Conservation (phyloP, 2,329 filamentous ascomycete genomes). For the Dothideomycetidae sp. region DNA sequence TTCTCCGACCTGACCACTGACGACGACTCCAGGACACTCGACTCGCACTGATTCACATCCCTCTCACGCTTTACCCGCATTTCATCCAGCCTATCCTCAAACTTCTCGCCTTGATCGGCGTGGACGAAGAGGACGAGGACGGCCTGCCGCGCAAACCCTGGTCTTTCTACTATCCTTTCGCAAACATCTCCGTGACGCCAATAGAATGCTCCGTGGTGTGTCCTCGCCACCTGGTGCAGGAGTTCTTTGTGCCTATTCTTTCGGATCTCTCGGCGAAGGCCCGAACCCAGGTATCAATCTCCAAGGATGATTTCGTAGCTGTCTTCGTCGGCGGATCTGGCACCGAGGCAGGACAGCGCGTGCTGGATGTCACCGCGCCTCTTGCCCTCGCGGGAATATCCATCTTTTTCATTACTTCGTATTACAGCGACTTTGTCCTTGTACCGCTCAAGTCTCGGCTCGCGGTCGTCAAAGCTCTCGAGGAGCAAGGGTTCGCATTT, state of each 20-base stretch:
- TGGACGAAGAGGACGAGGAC: slow-evolving; percentile 26
- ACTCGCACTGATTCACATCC: slow-evolving; percentile 81
- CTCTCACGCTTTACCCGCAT: slow-evolving; percentile 57
- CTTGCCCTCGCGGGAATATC: slow-evolving; percentile 85
- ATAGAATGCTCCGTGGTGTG: slow-evolving; percentile 90
- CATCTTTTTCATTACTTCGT: slow-evolving; percentile 97
- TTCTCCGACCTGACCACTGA: slow-evolving; percentile 8
- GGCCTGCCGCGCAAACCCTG: slow-evolving; percentile 25
- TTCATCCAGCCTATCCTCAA: slow-evolving; percentile 81
- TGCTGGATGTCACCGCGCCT: slow-evolving; percentile 81
- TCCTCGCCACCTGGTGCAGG: slow-evolving; percentile 56
- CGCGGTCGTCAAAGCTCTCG: slow-evolving; percentile 61
- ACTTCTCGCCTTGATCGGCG: slow-evolving; percentile 46
- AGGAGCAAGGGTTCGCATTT: slow-evolving; percentile 72
- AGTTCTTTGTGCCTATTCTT: slow-evolving; percentile 62
- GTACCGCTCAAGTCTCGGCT: slow-evolving; percentile 62
- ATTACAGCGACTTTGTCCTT: slow-evolving; percentile 93
- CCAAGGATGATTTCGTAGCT: slow-evolving; percentile 69
- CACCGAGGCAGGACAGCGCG: slow-evolving; percentile 78
- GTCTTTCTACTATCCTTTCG: slow-evolving; percentile 55
- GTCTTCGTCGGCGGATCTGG: slow-evolving; percentile 84
- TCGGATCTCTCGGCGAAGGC: slow-evolving; percentile 40
- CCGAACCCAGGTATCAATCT: slow-evolving; percentile 49
- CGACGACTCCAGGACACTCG: slow-evolving; percentile 58
- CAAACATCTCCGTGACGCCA: slow-evolving; percentile 86